Base-by-base conservation (phyloP, 176 grass and related monocot genomes). In the Aegilops tauschii region DNA sequence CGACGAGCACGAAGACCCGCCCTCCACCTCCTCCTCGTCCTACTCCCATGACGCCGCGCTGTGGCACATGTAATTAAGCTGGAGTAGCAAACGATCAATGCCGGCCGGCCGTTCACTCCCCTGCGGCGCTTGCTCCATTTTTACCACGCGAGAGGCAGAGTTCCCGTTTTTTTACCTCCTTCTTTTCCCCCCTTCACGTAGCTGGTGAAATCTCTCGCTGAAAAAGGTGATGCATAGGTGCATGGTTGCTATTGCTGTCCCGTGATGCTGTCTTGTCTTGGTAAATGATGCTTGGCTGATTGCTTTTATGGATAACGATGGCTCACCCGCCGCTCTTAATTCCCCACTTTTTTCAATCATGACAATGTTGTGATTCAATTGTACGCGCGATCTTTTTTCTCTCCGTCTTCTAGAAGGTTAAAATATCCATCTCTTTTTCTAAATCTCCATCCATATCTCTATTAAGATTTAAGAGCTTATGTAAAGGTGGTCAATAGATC, bases 41-140 rank as follows among this genome's bases (percentile, higher is more conserved):
- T 40, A 73, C 76, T 42, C 58, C 32, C 68, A 80, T 77, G 76
- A 68, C 67, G 32, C 32, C 68, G 58, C 82, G 68, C 76, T 85
- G 67, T 89, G 87, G 87, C 82, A 80, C 76, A 80, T 89, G 82
- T 83, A 56, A 34, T 25, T 3, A 65, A 49, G 29, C 44, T 1
- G 37, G 37, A 39, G 23, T 73, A 47, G 9, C 35, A 27, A 10
- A 75, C 2, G 27, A 75, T 21, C 82, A 47, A 73, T 54, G 79
- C 79, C 47, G 47, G 28, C 29, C 79, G 39, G 23, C 61, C 61
- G 29, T 65, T 29, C 35, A 28, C 17, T 30, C 78, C 23, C 12
- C 12, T 77, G 40, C 61, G 50, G 73, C 21, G 73, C 40, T 52
- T 37, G 42, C 62, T 67, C 21, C 62, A 78, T 68, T 85, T 66